Conservation (phyloP, 164 flowering plant species). For the Vitis labrusca region DNA sequence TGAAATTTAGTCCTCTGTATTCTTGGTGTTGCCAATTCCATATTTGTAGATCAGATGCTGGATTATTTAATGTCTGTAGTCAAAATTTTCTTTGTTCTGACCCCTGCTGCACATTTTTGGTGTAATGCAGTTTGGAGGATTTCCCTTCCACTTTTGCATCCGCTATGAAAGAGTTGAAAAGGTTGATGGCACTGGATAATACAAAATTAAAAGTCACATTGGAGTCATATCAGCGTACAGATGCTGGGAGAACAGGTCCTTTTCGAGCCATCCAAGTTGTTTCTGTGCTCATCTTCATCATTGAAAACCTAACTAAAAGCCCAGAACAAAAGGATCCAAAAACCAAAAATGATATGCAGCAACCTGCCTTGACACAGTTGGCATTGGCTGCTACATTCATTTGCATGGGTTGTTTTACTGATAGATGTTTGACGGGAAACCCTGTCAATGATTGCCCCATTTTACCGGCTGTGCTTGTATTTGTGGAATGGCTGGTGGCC, state of each 20-base stretch:
- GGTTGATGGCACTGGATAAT: conserved; percentile 55
- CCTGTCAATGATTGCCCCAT: conserved; percentile 42
- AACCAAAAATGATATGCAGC: conserved; percentile 19
- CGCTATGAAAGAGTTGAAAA: conserved; percentile 49
- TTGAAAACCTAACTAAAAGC: conserved; percentile 30
- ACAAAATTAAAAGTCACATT: conserved; percentile 34
- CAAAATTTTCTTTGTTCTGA: background rate
- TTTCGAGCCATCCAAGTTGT: conserved; percentile 67
- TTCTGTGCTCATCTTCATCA: conserved; percentile 52
- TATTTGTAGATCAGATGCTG: no score
- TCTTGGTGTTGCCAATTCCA: background rate
- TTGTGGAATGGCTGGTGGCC: conserved; percentile 62
- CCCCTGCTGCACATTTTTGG: conserved; percentile 6
- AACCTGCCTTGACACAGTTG: conserved; percentile 25
- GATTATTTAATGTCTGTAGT: no score
- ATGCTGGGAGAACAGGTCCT: conserved; percentile 57
- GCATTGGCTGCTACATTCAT: conserved; percentile 48
- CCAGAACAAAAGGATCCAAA: conserved; percentile 16
- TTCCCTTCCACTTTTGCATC: conserved; percentile 51
- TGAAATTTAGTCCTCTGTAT: background rate
- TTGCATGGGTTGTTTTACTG: conserved; percentile 59
- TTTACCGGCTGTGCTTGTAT: conserved; percentile 65
- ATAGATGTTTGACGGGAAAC: conserved; percentile 44
- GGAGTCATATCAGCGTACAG: conserved; percentile 54
- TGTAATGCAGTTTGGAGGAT: conserved; percentile 59